Percentiles rank a stretch among this genome's conserved stretches.
Evolutionary conservation across 495 filamentous ascomycete genomes (phyloP).

Genomic region (Barbatosphaeria neglecta): DNA sequence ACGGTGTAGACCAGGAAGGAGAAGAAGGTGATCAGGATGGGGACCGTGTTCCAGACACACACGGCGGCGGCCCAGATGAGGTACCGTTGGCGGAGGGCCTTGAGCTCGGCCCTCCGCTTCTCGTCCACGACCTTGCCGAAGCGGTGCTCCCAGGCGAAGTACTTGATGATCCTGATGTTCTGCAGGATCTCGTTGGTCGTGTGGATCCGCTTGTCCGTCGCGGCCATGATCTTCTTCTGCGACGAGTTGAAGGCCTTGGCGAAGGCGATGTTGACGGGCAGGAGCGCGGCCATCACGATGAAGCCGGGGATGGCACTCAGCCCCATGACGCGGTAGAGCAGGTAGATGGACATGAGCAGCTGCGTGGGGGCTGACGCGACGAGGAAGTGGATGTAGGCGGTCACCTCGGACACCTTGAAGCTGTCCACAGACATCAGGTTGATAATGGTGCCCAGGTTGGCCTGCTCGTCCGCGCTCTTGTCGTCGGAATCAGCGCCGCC

Average conservation of each 20-base stretch:
- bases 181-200: constrained; percentile 94
- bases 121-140: constrained; percentile 81
- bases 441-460: constrained; percentile 90
- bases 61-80: constrained; percentile 85
- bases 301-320: constrained; percentile 91
- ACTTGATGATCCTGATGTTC: constrained; percentile 99
- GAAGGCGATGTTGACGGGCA: constrained; percentile 81
- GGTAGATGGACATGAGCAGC: constrained; percentile 52
- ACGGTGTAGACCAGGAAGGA: constrained; percentile 90
- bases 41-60: constrained; percentile 92
- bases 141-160: constrained; percentile 95
- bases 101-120: constrained; percentile 69
- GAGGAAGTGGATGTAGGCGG: constrained; percentile 84
- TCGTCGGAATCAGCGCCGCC: constrained; percentile 23
- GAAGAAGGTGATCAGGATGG: constrained; percentile 89
- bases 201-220: constrained; percentile 93
- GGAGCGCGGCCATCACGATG: constrained; percentile 74
- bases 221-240: constrained; percentile 84
- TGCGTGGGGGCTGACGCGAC: constrained; percentile 79
- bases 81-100: constrained; percentile 67
- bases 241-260: constrained; percentile 71
- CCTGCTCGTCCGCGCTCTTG: constrained; percentile 51
- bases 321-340: constrained; percentile 84
- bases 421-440: constrained; percentile 99
- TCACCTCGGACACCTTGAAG: constrained; percentile 92